phyloP scores from a whole-genome alignment of 129 eudicot genomes.

The Mikania micrantha region DNA sequence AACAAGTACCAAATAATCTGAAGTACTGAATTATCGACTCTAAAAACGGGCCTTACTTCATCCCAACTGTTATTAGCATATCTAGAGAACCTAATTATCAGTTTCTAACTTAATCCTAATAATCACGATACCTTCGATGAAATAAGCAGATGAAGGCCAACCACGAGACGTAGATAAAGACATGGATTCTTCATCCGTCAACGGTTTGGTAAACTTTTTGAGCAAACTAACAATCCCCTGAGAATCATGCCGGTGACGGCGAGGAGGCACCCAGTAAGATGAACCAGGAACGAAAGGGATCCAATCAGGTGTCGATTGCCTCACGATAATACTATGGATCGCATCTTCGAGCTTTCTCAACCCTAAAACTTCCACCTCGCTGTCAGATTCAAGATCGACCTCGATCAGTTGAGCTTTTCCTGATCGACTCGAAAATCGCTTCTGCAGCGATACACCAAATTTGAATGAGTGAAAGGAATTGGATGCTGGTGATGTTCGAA shows the following conservation, averaged over 20 bases:
- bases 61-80: not conserved
- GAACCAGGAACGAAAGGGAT: conserved; percentile 60
- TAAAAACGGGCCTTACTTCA: not conserved
- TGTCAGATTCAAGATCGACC: conserved; percentile 36
- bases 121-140: conserved; percentile 30
- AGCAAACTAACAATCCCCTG: conserved; percentile 23
- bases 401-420: conserved; percentile 43
- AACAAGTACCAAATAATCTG: not conserved
- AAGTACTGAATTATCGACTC: not conserved
- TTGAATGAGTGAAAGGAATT: conserved; percentile 23
- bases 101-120: not conserved
- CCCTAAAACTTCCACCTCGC: conserved; percentile 35
- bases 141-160: conserved; percentile 46
- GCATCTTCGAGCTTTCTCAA: conserved; percentile 47
- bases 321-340: conserved; percentile 40
- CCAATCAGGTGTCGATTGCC: conserved; percentile 55
- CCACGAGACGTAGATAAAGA: conserved; percentile 30
- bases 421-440: conserved; percentile 29
- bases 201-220: conserved; percentile 13
- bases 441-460: not conserved
- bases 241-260: conserved; percentile 14
- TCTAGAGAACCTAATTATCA: not conserved
- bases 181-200: conserved; percentile 21
- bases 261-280: conserved; percentile 61
- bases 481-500: conserved; percentile 23